Percentiles rank a stretch among this genome's conserved stretches.
Conservation (phyloP, 202 grass and related monocot genomes). For the Carex arenaria region DNA sequence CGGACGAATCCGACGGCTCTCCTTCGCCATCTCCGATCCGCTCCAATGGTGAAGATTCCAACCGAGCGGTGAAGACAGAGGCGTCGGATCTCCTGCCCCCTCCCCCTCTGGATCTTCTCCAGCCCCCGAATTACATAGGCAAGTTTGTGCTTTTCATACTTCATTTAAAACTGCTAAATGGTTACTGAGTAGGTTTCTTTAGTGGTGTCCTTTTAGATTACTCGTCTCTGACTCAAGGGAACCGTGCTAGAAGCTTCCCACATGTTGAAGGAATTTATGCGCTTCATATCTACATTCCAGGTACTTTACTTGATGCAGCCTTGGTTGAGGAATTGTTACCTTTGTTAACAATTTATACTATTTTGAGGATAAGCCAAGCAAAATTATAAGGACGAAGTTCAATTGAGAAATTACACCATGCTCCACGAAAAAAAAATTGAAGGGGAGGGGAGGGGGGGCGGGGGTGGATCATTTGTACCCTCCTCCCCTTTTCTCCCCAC, state of each 20-base stretch:
- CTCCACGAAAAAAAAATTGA: too few species aligned
- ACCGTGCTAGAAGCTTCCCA: constrained; percentile 72
- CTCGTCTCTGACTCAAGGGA: constrained; percentile 46
- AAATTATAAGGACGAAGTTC: background rate
- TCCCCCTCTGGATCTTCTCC: constrained; percentile 72
- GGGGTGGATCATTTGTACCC: too few species aligned
- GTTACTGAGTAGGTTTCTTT: background rate
- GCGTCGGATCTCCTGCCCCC: constrained; percentile 42
- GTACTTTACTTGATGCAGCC: constrained; percentile 21
- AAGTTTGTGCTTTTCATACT: constrained; percentile 24
- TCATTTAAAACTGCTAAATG: constrained; percentile 2
- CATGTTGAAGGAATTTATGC: constrained; percentile 81
- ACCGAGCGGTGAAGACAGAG: background rate
- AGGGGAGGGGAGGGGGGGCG: too few species aligned
- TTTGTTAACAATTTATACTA: background rate
- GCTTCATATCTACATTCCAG: constrained; percentile 78
- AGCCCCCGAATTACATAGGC: constrained; percentile 56
- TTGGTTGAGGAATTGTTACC: background rate
- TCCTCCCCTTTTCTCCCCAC: too few species aligned
- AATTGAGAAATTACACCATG: background rate
- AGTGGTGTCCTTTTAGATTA: constrained; percentile 48
- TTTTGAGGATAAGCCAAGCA: background rate
- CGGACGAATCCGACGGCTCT: constrained; percentile 36
- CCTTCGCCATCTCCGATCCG: background rate
- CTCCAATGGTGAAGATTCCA: background rate